These are phyloP conservation scores for Saccharomyces mikatae DNA, from an alignment of 805 yeast genomes.

Conservation along the genomic window DNA sequence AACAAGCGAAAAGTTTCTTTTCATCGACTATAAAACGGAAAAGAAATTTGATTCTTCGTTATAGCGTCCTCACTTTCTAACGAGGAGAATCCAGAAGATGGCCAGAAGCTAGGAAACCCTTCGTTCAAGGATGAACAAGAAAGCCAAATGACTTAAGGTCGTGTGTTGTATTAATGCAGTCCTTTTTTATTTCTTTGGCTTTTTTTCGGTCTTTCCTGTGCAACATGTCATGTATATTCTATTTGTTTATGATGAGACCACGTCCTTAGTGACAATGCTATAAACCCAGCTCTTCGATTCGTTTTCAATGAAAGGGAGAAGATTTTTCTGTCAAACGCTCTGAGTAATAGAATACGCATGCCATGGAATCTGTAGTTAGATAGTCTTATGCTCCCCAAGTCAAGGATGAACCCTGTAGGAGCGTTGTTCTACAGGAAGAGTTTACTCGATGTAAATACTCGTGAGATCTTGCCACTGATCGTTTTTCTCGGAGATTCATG, in stretches of 20 bases:
- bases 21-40: neutral
- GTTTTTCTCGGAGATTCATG: neutral
- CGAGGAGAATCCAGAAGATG: neutral
- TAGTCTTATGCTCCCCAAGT: neutral
- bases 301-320: constrained; percentile 22
- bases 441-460: neutral
- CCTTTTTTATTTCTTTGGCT: neutral
- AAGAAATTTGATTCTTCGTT: neutral
- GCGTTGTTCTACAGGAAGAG: neutral
- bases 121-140: neutral
- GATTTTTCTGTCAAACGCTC: constrained; percentile 32
- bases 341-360: constrained; percentile 12
- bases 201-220: neutral
- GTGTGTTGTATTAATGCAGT: neutral
- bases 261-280: constrained; percentile 33
- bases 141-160: neutral
- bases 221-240: neutral
- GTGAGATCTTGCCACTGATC: neutral
- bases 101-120: neutral
- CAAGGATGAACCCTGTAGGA: neutral
- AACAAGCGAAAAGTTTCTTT: neutral
- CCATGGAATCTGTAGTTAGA: neutral
- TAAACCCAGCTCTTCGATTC: constrained; percentile 38
- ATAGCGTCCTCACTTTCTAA: neutral
- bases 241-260: constrained; percentile 32